Conservation (phyloP, 2,329 filamentous ascomycete species). For the Colletotrichum chlorophyti region DNA sequence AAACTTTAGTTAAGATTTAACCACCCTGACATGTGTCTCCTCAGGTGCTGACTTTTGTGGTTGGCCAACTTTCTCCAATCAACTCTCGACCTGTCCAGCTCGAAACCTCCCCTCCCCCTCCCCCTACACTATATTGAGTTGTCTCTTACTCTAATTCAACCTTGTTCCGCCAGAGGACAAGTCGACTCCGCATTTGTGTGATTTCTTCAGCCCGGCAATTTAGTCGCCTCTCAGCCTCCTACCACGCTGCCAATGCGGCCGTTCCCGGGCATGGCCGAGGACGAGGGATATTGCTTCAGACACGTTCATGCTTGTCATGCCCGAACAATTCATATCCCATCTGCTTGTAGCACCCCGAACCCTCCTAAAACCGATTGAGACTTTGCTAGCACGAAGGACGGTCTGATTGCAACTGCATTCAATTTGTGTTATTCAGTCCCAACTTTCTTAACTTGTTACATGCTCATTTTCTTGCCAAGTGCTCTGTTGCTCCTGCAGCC, state of each 20-base stretch:
- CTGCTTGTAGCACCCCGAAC: neutral
- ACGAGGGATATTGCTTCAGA: neutral
- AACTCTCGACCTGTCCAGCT: neutral
- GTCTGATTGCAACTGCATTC: no score
- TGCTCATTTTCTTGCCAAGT: no score
- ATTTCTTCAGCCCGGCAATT: neutral
- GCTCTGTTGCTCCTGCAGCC: neutral
- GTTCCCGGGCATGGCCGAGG: constrained; percentile 1
- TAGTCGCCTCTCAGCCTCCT: neutral
- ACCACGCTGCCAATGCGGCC: neutral
- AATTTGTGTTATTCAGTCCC: no score
- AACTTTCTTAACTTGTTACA: no score
- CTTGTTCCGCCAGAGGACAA: neutral
- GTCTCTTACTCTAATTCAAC: neutral
- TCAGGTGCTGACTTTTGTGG: neutral
- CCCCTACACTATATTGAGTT: neutral
- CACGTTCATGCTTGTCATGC: neutral
- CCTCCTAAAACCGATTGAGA: neutral
- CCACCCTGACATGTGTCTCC: no score
- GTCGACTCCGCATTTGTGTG: neutral
- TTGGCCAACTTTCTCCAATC: neutral
- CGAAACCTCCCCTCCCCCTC: neutral
- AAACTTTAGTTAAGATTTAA: no score
- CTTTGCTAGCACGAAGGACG: no score
- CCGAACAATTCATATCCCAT: neutral